A percentile compares a stretch with the other conserved stretches of the same genome.
phyloP scores from a whole-genome alignment of 352 stramenopile species.

The Phytophthora palmivora region DNA sequence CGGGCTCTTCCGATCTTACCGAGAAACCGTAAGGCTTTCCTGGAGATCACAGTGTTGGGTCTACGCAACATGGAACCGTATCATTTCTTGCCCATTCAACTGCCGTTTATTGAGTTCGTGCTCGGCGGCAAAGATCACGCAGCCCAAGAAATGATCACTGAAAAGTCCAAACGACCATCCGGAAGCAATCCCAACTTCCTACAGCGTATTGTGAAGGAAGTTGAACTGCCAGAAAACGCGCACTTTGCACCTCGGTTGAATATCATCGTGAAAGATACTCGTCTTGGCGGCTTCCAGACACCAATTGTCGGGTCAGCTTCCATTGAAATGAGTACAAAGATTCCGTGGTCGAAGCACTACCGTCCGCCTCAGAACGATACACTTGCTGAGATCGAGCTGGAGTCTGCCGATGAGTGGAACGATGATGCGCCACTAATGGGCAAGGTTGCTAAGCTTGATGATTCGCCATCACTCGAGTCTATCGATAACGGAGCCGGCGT shows the following conservation, averaged over 20 bases:
- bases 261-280: conserved; percentile 91
- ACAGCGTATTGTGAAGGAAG: conserved; percentile 88
- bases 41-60: conserved; percentile 88
- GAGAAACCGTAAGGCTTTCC: conserved; percentile 70
- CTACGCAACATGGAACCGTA: conserved; percentile 90
- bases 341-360: conserved; percentile 86
- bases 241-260: conserved; percentile 91
- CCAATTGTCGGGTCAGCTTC: conserved; percentile 86
- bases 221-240: conserved; percentile 88
- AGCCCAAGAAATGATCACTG: conserved; percentile 86
- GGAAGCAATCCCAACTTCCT: conserved; percentile 91
- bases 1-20: conserved; percentile 63
- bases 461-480: conserved; percentile 44
- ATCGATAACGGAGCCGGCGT: conserved; percentile 85
- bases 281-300: conserved; percentile 85
- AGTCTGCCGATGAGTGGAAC: conserved; percentile 60
- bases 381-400: conserved; percentile 74
- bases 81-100: conserved; percentile 89
- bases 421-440: conserved; percentile 66
- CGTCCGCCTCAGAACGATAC: conserved; percentile 67
- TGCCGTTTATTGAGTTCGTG: conserved; percentile 91
- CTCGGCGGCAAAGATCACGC: conserved; percentile 84
- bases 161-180: conserved; percentile 84
- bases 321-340: conserved; percentile 86
- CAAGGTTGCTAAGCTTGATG: conserved; percentile 23